Percentiles rank a stretch among this genome's conserved stretches.
Conservation (phyloP, 306 rosid species). For the Rubus parviflorus region DNA sequence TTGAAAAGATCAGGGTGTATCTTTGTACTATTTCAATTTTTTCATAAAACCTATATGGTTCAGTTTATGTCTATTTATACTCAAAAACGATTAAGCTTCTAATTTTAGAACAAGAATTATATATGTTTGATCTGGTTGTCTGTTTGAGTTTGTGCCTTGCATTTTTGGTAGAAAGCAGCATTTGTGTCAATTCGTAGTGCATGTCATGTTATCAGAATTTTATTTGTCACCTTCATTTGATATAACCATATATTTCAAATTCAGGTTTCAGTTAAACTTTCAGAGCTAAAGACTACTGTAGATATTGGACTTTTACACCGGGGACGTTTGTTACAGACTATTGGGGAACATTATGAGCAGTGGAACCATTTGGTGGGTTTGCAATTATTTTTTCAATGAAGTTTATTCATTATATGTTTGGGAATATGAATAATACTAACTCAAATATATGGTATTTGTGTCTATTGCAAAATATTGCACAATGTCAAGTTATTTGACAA, state of each 20-base stretch:
- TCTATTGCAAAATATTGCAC: conserved; percentile 15
- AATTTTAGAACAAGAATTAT: neutral
- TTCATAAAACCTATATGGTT: neutral
- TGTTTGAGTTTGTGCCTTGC: neutral
- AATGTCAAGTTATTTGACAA: conserved; percentile 30
- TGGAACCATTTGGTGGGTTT: conserved; percentile 78
- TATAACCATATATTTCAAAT: conserved; percentile 18
- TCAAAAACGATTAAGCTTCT: neutral
- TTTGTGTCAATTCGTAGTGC: neutral
- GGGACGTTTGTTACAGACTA: conserved; percentile 63
- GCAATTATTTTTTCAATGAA: conserved; percentile 4
- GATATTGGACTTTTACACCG: conserved; percentile 75
- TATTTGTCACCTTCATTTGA: neutral
- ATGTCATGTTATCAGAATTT: neutral
- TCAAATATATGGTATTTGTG: conserved; percentile 9
- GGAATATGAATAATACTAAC: neutral
- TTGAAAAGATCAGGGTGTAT: neutral
- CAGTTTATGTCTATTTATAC: neutral
- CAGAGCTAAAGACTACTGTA: conserved; percentile 79
- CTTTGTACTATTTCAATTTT: neutral
- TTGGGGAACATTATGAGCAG: conserved; percentile 70
- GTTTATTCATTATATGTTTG: neutral
- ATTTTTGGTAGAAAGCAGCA: neutral
- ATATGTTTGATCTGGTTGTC: neutral
- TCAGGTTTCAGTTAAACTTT: conserved; percentile 76